Evolutionary conservation across 352 stramenopile species (phyloP).

Genomic region (Phytophthora europaea): DNA sequence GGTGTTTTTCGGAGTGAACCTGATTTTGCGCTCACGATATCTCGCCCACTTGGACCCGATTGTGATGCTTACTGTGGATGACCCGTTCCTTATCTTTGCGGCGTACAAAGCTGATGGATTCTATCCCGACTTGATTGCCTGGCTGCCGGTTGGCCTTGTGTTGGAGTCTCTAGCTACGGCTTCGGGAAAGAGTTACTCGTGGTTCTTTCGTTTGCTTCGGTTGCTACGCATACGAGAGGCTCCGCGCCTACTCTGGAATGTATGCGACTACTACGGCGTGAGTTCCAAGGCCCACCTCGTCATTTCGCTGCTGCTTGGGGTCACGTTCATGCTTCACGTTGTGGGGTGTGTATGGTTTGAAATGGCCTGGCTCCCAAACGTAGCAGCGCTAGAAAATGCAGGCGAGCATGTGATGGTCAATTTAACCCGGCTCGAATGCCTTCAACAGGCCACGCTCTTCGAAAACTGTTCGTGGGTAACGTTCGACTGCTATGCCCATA

Average conservation of each 20-base stretch:
- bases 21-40: slow-evolving; percentile 58
- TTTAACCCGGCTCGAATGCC: slow-evolving; percentile 42
- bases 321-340: slow-evolving; percentile 69
- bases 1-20: slow-evolving; percentile 60
- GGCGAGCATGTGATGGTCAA: background rate
- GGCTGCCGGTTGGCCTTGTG: slow-evolving; percentile 55
- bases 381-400: background rate
- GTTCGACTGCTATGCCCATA: slow-evolving; percentile 77
- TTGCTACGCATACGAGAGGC: slow-evolving; percentile 61
- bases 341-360: slow-evolving; percentile 78
- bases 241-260: slow-evolving; percentile 50
- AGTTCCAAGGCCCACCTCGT: slow-evolving; percentile 74
- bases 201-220: slow-evolving; percentile 56
- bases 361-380: slow-evolving; percentile 49
- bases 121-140: slow-evolving; percentile 60
- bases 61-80: slow-evolving; percentile 63
- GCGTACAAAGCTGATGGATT: slow-evolving; percentile 70
- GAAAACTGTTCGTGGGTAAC: slow-evolving; percentile 80
- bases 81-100: slow-evolving; percentile 66
- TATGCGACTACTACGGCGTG: slow-evolving; percentile 67
- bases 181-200: slow-evolving; percentile 37
- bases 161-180: slow-evolving; percentile 50
- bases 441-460: slow-evolving; percentile 59
- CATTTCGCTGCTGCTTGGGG: slow-evolving; percentile 54
- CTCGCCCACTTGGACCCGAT: slow-evolving; percentile 72